Evolutionary conservation across 202 grass and related monocot genomes (phyloP).

Genomic region (Zoysia matrella): DNA sequence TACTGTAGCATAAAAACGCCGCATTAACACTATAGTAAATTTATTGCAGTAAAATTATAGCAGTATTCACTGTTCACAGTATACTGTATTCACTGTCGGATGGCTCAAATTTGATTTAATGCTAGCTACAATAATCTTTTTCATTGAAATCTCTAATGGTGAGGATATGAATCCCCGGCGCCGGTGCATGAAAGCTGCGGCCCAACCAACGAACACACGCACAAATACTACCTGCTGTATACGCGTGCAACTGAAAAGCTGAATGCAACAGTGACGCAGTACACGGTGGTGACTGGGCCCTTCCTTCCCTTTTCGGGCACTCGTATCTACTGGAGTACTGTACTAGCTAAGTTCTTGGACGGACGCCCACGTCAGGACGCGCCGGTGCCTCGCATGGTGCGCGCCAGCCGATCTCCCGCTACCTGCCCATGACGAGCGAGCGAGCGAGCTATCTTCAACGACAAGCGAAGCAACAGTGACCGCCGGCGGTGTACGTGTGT

Average conservation of each 20-base stretch:
- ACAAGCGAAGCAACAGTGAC: neutral
- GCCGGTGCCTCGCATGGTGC: slow-evolving; percentile 1
- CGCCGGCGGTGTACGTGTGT: too few species aligned
- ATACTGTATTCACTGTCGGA: too few species aligned
- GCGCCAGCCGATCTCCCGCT: slow-evolving; percentile 27
- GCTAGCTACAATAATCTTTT: too few species aligned
- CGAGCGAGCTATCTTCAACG: neutral
- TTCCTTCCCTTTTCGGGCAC: neutral
- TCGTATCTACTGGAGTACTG: neutral
- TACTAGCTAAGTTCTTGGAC: slow-evolving; percentile 13
- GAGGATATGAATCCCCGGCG: neutral
- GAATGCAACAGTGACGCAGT: neutral
- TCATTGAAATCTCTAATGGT: too few species aligned
- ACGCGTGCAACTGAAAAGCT: neutral
- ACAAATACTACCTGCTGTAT: neutral
- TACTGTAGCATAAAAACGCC: too few species aligned
- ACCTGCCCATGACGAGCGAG: neutral
- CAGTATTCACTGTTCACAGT: too few species aligned
- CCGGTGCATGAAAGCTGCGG: slow-evolving; percentile 3
- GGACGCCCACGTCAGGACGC: neutral
- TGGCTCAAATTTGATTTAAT: too few species aligned
- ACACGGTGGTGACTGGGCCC: neutral
- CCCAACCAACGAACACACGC: neutral
- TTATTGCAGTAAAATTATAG: too few species aligned
- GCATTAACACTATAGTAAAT: too few species aligned